Evolutionary conservation across 352 stramenopile species (phyloP).

Genomic region (Phytophthora litchii): DNA sequence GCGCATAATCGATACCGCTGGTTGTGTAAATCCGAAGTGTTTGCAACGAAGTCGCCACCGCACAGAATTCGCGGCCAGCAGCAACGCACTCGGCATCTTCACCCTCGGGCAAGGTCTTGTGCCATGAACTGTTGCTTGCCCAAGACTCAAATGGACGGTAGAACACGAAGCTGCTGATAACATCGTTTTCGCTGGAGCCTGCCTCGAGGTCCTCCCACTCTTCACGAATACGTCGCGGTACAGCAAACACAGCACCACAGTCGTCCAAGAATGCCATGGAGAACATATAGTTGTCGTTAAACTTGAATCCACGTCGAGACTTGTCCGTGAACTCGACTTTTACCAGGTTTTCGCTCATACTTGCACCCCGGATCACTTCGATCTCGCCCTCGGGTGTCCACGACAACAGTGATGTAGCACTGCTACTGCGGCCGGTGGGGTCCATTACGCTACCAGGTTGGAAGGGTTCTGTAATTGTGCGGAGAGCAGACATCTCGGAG

Average conservation of each 20-base stretch:
- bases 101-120: conserved; percentile 62
- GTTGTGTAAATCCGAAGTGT: conserved; percentile 77
- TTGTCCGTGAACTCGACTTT: conserved; percentile 87
- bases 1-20: conserved; percentile 65
- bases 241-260: conserved; percentile 76
- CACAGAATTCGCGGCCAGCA: conserved; percentile 66
- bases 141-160: conserved; percentile 88
- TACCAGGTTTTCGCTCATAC: conserved; percentile 72
- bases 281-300: conserved; percentile 86
- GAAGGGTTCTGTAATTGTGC: conserved; percentile 65
- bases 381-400: conserved; percentile 86
- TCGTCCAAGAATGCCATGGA: conserved; percentile 76
- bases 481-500: conserved; percentile 16
- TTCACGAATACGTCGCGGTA: conserved; percentile 61
- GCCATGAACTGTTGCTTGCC: conserved; percentile 82
- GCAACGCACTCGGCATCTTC: conserved; percentile 82
- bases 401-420: conserved; percentile 54
- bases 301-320: conserved; percentile 83
- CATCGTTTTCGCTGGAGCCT: conserved; percentile 42
- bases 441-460: conserved; percentile 63
- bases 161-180: conserved; percentile 78
- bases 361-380: conserved; percentile 73
- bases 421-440: conserved; percentile 31
- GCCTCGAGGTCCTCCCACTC: conserved; percentile 64
- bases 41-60: conserved; percentile 74